phyloP scores from a whole-genome alignment of 805 yeast species.

The Nakazawaea wyomingensis region DNA sequence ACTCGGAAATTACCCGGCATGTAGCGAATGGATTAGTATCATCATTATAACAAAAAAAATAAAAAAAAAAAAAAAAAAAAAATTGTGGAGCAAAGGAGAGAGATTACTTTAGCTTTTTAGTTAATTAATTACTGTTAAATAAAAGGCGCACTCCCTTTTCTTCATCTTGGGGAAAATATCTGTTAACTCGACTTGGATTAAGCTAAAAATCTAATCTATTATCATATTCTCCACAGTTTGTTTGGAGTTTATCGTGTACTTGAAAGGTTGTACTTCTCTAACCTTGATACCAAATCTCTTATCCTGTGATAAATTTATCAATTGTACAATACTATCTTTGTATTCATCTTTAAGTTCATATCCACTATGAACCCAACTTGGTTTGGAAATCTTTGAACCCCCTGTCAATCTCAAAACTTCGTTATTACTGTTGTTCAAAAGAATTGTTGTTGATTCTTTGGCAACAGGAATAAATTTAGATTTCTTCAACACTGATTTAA shows the following conservation, averaged over 20 bases:
- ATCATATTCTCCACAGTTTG: constrained; percentile 11
- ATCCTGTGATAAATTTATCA: constrained; percentile 59
- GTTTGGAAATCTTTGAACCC: constrained; percentile 59
- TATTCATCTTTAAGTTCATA: constrained; percentile 52
- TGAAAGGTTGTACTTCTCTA: constrained; percentile 58
- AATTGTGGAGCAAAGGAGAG: constrained; percentile 13
- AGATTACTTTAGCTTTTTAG: too few relatives aligned
- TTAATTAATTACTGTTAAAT: too few relatives aligned
- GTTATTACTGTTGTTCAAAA: constrained; percentile 38
- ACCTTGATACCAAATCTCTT: constrained; percentile 63
- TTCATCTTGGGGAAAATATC: too few relatives aligned
- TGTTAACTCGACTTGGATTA: too few relatives aligned
- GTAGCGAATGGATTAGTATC: too few relatives aligned
- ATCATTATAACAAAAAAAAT: too few relatives aligned
- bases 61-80: too few relatives aligned
- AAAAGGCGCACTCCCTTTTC: too few relatives aligned
- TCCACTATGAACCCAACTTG: constrained; percentile 86
- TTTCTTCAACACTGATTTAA: constrained; percentile 55
- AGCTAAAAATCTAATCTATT: constrained; percentile 15
- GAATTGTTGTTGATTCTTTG: constrained; percentile 75
- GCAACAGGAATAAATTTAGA: constrained; percentile 56
- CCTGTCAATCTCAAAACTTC: constrained; percentile 81
- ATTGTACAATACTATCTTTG: constrained; percentile 42
- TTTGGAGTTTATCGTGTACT: constrained; percentile 19
- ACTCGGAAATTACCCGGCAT: constrained; percentile 1